Evolutionary conservation across 2,329 filamentous ascomycete genomes (phyloP).

Genomic region (Purpureocillium takamizusanense): DNA sequence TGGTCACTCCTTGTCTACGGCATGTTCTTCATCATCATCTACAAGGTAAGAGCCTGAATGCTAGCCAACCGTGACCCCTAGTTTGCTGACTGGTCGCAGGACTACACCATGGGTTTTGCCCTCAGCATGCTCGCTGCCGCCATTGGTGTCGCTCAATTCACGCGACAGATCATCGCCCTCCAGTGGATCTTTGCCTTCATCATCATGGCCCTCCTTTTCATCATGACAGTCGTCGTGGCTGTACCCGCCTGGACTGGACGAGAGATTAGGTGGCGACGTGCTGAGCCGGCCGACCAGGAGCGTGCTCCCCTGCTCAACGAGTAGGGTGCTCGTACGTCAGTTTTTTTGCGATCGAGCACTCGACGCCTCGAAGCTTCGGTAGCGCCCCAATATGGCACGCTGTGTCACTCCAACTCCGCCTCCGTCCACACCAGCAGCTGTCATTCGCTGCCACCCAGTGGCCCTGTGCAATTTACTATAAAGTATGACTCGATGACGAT

Average conservation of each 20-base stretch:
- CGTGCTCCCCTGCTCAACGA: conserved; percentile 53
- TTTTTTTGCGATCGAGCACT: too few relatives aligned
- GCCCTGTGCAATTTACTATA: too few relatives aligned
- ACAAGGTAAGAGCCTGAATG: conserved; percentile 61
- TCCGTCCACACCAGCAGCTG: too few relatives aligned
- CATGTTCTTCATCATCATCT: conserved; percentile 62
- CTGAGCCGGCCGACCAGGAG: conserved; percentile 39
- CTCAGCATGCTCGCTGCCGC: conserved; percentile 65
- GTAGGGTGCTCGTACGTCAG: background rate
- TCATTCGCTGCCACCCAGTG: too few relatives aligned
- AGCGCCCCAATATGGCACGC: too few relatives aligned
- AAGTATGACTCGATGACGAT: too few relatives aligned
- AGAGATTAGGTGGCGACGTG: conserved; percentile 40
- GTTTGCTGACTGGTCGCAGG: conserved; percentile 25
- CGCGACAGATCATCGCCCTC: conserved; percentile 62
- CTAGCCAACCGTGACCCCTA: background rate
- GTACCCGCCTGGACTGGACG: conserved; percentile 55
- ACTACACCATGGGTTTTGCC: conserved; percentile 70
- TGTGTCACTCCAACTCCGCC: too few relatives aligned
- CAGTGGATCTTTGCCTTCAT: conserved; percentile 91
- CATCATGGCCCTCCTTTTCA: conserved; percentile 68
- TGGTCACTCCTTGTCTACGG: conserved; percentile 77
- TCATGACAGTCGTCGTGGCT: conserved; percentile 56
- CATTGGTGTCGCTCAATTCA: conserved; percentile 70
- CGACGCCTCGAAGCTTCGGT: too few relatives aligned